Base-by-base conservation (phyloP, 2,329 filamentous ascomycete genomes). In the Pseudocercospora fijiensis region DNA sequence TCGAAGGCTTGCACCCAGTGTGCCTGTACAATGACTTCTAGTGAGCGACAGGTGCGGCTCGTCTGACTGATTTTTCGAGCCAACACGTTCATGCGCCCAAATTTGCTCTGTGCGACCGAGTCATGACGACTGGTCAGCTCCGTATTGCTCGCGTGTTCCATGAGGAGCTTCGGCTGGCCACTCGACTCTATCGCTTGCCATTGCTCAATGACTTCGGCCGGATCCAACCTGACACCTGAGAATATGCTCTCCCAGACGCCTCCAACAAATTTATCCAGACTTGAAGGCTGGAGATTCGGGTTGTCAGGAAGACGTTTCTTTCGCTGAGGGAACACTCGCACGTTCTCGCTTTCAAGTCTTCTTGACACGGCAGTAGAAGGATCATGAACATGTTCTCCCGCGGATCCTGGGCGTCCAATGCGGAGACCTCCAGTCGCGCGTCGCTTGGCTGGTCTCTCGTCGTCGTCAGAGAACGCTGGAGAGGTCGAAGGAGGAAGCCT, bases 11-110 rank as follows among this genome's bases (percentile, higher is more conserved):
- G 82, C 2, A 84, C 76, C 84, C 84, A 86, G 28, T 82, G 80
- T 4, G 84, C 83, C 68, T 86, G 84, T 1, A 86, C 82, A 24
- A 86, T 83, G 62, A 86, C 83, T 70, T 86, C 84, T n/a, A 85
- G 76, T 0, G 83, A 83, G n/a, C 84, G 77, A 60, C 80, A 84
- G 1, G 83, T 81, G 13, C 83, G 79, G 67, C 81, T 83, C n/a
- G 82, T 78, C 61, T 80, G 79, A 30, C 78, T 80, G n/a, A 80
- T 76, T 60, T 78, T 80, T 3, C 78, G 75, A 51, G 79, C 78
- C 24, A 81, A 76, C 0, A 79, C 68, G 30, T 78, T 81, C 76
- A 80, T 80, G 43, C 75, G 73, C 30, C 73, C 78, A 65, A 80
- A 80, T 1, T 69, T 72, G 20, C 65, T 67, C 27, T 69, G 75